Conservation (phyloP, 2,329 filamentous ascomycete species). For the Ilyonectria mors-panacis region DNA sequence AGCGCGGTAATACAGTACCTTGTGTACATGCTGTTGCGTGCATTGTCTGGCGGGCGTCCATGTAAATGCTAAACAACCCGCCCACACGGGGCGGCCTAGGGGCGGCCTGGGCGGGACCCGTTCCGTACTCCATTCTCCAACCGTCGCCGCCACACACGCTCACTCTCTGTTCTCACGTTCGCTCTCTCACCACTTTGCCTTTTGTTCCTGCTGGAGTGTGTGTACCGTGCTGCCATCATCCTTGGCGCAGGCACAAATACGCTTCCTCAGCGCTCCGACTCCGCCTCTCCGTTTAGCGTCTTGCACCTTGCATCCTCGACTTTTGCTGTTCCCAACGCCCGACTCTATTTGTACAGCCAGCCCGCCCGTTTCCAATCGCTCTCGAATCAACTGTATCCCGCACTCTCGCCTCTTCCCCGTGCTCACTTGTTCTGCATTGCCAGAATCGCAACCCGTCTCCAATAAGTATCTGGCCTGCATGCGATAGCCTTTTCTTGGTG, state of each 20-base stretch:
- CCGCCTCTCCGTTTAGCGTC: background rate
- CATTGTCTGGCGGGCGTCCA: background rate
- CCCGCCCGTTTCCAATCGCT: background rate
- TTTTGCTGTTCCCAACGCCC: background rate
- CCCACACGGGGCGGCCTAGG: slow-evolving; percentile 1
- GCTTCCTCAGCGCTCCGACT: background rate
- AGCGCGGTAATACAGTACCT: too few species aligned
- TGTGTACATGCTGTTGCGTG: background rate
- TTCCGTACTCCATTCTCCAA: slow-evolving; percentile 8
- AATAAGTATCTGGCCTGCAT: slow-evolving; percentile 23
- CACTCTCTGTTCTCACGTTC: slow-evolving; percentile 8
- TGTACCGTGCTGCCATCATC: background rate
- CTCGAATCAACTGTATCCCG: slow-evolving; percentile 1
- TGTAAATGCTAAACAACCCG: background rate
- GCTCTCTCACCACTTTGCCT: background rate
- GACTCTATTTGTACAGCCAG: slow-evolving; percentile 19
- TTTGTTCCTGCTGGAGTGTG: background rate
- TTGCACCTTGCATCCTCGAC: background rate
- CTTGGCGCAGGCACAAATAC: background rate
- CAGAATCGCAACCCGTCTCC: background rate
- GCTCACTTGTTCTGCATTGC: background rate
- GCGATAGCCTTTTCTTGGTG: slow-evolving; percentile 34
- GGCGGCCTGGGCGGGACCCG: background rate
- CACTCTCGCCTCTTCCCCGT: background rate
- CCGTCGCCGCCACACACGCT: slow-evolving; percentile 10